phyloP scores from a whole-genome alignment of 2,329 filamentous ascomycete genomes.

The Alternaria ethzedia region DNA sequence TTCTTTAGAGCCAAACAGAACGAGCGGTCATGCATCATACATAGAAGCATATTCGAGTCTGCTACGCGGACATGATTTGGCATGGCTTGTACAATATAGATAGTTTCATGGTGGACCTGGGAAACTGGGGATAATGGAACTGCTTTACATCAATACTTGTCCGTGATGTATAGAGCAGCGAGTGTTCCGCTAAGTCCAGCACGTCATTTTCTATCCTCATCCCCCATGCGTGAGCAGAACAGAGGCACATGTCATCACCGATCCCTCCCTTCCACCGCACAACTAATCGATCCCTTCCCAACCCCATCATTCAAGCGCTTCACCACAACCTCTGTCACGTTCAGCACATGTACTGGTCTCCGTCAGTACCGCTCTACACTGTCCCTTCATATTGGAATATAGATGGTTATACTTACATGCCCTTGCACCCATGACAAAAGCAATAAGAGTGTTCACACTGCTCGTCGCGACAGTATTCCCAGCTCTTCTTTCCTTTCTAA shows the following conservation, averaged over 20 bases:
- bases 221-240: neutral
- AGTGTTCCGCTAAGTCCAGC: too few species aligned
- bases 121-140: neutral
- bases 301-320: neutral
- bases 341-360: neutral
- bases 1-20: neutral
- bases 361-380: neutral
- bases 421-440: neutral
- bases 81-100: neutral
- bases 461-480: neutral
- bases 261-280: neutral
- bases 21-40: neutral
- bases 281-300: neutral
- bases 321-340: neutral
- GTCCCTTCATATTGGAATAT: fast-evolving
- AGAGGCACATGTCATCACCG: neutral
- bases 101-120: neutral
- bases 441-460: neutral
- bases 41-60: neutral
- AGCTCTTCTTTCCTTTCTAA: neutral
- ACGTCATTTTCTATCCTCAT: neutral
- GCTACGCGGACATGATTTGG: neutral
- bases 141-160: neutral
- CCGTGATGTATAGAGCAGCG: too few species aligned
- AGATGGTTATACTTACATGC: neutral